Conservation (phyloP, 768 basidiomycete genomes). For the Pluteus cervinus region DNA sequence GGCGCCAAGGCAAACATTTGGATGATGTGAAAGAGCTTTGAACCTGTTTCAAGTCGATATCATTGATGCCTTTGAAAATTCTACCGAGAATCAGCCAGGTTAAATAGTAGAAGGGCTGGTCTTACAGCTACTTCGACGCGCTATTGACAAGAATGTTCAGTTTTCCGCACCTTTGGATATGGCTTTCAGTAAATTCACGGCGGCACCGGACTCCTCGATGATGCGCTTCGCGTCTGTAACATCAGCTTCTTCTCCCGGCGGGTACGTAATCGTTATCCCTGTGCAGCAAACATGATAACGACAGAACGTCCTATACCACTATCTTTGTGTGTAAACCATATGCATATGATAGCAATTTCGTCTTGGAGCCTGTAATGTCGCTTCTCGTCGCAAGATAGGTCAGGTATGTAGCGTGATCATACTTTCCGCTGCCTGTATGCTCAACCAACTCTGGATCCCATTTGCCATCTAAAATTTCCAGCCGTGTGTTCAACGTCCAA, state of each 20-base stretch:
- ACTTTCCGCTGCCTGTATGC: slow-evolving; percentile 47
- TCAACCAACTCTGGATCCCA: slow-evolving; percentile 45
- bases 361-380: slow-evolving; percentile 18
- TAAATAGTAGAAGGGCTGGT: slow-evolving; percentile 3
- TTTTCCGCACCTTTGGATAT: slow-evolving; percentile 36
- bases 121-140: slow-evolving; percentile 41
- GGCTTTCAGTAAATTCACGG: slow-evolving; percentile 34
- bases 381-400: too few relatives aligned
- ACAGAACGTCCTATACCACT: slow-evolving; percentile 48
- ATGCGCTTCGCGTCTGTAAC: slow-evolving; percentile 45
- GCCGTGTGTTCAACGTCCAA: too few relatives aligned
- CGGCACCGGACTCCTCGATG: slow-evolving; percentile 31
- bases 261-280: slow-evolving; percentile 47
- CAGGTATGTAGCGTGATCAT: neutral
- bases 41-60: slow-evolving; percentile 47
- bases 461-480: slow-evolving; percentile 44
- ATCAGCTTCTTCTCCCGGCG: slow-evolving; percentile 51
- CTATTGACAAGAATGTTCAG: slow-evolving; percentile 59
- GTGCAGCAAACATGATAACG: slow-evolving; percentile 42
- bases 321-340: slow-evolving; percentile 35
- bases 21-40: slow-evolving; percentile 55
- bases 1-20: slow-evolving; percentile 51
- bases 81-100: slow-evolving; percentile 15
- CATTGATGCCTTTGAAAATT: slow-evolving; percentile 36
- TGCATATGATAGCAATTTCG: slow-evolving; percentile 28